Base-by-base conservation (phyloP, 2,329 filamentous ascomycete genomes). In the Arachnomyces sp. region DNA sequence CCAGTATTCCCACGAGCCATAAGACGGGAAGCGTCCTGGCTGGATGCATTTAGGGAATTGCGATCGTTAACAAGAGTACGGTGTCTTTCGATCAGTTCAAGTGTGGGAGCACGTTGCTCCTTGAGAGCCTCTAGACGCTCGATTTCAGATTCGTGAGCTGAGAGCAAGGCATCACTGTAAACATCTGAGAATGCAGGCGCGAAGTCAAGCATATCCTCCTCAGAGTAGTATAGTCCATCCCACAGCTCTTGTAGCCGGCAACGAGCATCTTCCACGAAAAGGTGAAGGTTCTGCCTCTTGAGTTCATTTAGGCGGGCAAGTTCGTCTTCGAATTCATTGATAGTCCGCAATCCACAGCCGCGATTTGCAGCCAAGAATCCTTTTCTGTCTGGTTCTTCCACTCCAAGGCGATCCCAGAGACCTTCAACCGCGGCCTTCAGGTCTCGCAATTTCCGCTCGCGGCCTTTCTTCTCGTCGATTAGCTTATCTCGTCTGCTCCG, bases 141-240 rank as follows among this genome's bases (percentile, higher is more conserved):
- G 48, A 98, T 89, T 58, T 98, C 93, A 14, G 83, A 81, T 68
- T 98, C 92, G 55, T 98, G 93, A 0, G 92, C 89, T 49, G 94
- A 89, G 0, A 98, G 77, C 7, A 98, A 75, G 3, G 92, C 92
- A 60, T 98, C 92, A 53, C 88, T 95, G 66, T 93, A 95, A 14
- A 95, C 90, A 58, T 96, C 92, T 8, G 88, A 94, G 60, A 96
- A 96, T 31, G 89, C 92, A 0, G 93, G 92, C 0, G 89, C 92
- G 53, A 98, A 98, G 51, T 95, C 89, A 42, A 96, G 78, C 89
- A 96, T 96, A 67, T 98, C 92, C 55, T 98, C 92, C 59, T 98
- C 92, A 0, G 86, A 95, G 57, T 93, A 89, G 68, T 92, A 96
- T 1, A 98, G 69, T 0, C 79, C 74, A 58, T 98, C 92, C 92